Evolutionary conservation across 306 rosid genomes (phyloP).

Genomic region (Quercus variabilis): DNA sequence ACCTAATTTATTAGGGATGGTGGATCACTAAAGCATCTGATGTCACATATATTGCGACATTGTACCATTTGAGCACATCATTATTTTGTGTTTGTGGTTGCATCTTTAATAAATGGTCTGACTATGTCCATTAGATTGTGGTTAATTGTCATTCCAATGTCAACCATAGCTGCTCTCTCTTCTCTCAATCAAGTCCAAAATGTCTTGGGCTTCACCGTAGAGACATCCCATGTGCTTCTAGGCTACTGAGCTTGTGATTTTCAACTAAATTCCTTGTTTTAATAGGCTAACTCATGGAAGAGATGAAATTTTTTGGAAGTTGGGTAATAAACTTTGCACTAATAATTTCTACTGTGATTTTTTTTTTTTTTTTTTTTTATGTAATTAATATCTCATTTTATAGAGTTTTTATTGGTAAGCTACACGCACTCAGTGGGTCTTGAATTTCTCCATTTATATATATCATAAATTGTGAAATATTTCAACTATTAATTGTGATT

Average conservation of each 20-base stretch:
- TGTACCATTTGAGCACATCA: background rate
- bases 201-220: background rate
- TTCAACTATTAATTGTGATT: slow-evolving; percentile 15
- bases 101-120: background rate
- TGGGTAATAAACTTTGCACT: background rate
- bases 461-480: background rate
- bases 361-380: background rate
- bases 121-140: background rate
- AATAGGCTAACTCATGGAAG: background rate
- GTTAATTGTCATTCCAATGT: too few species aligned
- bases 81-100: background rate
- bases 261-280: background rate
- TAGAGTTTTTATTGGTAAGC: background rate
- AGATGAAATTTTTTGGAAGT: background rate
- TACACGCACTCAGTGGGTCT: background rate
- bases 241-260: background rate
- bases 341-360: background rate
- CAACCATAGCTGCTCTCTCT: background rate
- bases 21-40: background rate
- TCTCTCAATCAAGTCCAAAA: background rate
- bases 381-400: background rate
- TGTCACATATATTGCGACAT: background rate
- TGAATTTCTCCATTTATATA: background rate
- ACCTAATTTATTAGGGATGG: background rate
- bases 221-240: background rate